phyloP scores from a whole-genome alignment of 345 rosid genomes.

The Moringa oleifera region DNA sequence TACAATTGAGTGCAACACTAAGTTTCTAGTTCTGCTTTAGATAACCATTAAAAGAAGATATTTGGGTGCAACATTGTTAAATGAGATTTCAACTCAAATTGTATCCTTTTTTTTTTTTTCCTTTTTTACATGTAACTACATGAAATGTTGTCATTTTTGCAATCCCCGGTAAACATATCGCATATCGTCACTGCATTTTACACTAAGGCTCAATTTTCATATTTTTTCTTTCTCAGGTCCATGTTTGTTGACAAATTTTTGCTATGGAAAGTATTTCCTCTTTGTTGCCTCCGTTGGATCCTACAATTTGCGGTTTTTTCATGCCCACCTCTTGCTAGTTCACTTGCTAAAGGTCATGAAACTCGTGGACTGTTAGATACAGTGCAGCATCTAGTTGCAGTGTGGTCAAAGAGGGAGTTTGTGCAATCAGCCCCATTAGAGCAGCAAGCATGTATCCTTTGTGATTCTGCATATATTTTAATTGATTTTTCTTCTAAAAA shows the following conservation, averaged over 20 bases:
- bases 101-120: no score
- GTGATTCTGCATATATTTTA: slow-evolving; percentile 16
- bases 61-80: no score
- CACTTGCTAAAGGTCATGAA: slow-evolving; percentile 34
- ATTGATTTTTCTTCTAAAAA: background rate
- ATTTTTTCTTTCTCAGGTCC: slow-evolving; percentile 46
- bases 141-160: background rate
- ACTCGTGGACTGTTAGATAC: slow-evolving; percentile 46
- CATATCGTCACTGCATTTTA: slow-evolving; percentile 8
- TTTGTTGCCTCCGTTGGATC: slow-evolving; percentile 84
- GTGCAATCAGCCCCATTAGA: slow-evolving; percentile 66
- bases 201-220: background rate
- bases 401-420: slow-evolving; percentile 82
- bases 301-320: slow-evolving; percentile 77
- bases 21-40: no score
- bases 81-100: no score
- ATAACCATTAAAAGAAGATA: no score
- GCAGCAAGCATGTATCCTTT: slow-evolving; percentile 98
- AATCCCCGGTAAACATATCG: background rate
- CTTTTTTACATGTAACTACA: no score
- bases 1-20: no score
- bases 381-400: slow-evolving; percentile 48
- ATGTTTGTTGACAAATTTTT: slow-evolving; percentile 81
- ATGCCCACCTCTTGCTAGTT: slow-evolving; percentile 52
- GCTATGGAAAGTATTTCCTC: slow-evolving; percentile 92